Conservation (phyloP, 169 alveolate species). For the Besnoitia besnoiti region DNA sequence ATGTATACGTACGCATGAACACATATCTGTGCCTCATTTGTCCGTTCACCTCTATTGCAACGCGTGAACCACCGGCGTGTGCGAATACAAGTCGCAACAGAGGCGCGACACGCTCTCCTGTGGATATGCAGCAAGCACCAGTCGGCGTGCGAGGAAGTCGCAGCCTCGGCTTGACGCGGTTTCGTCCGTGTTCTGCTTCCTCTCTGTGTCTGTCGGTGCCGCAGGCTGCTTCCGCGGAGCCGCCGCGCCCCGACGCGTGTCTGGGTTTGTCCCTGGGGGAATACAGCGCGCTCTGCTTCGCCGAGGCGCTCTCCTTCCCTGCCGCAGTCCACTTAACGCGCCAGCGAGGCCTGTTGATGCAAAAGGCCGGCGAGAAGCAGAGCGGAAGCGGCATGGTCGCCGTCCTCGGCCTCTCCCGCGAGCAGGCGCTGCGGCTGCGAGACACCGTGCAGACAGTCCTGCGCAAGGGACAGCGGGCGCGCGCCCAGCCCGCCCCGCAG, state of each 20-base stretch:
- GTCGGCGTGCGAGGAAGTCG: too few species aligned
- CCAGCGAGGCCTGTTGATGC: slow-evolving; percentile 76
- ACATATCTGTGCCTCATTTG: too few species aligned
- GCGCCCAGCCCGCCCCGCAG: too few species aligned
- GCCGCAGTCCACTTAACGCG: slow-evolving; percentile 75
- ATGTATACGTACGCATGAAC: too few species aligned
- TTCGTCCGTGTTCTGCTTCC: background rate
- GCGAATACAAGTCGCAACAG: too few species aligned
- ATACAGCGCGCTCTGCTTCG: slow-evolving; percentile 74
- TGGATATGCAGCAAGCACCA: too few species aligned
- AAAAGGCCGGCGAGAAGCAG: slow-evolving; percentile 68
- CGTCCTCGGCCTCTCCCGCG: slow-evolving; percentile 73
- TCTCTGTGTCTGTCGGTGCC: background rate
- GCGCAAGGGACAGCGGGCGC: background rate
- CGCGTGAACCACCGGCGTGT: too few species aligned
- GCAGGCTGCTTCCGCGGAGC: background rate
- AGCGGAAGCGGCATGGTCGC: slow-evolving; percentile 69
- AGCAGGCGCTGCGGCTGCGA: slow-evolving; percentile 30
- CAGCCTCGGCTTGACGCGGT: too few species aligned
- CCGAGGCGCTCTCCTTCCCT: slow-evolving; percentile 74
- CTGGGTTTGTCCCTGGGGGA: slow-evolving; percentile 79
- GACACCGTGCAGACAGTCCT: slow-evolving; percentile 48
- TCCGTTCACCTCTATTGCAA: too few species aligned
- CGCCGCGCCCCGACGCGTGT: background rate
- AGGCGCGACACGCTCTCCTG: too few species aligned